Base-by-base conservation (phyloP, 2,329 filamentous ascomycete genomes). In the Pestalotiopsis sp. region DNA sequence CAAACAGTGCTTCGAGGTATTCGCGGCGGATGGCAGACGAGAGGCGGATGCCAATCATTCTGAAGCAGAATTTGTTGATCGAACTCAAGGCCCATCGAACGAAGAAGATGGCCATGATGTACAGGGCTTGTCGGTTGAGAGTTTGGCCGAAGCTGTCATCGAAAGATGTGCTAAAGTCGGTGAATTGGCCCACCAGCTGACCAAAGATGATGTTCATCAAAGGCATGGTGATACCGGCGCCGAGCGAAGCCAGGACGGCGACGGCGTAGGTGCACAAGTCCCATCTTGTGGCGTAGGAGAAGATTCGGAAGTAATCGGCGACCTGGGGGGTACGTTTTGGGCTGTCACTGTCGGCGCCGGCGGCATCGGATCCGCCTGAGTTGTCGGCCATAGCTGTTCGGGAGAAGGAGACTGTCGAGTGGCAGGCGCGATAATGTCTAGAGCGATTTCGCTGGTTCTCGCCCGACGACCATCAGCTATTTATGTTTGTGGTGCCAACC, bases 51-150 rank as follows among this genome's bases (percentile, higher is more conserved):
- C 87, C 87, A 68, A 88, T 86, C 77, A 89, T 84, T 27, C 88
- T 85, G 73, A 89, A 89, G 59, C 81, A 81, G 72, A 89, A 86
- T 82, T 86, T 86, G 71, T 86, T 84, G 70, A 89, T 79, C 70
- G 92, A 92, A 70, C 86, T 87, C 41, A 91, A 80, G 7, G 80
- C 75, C 72, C 91, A 89, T 45, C 90, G 89, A 12, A 82, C 90
- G 58, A 93, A 78, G 76, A 93, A 94, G 7, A 94, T 81, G 68
- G 88, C 90, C 65, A 93, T 84, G 75, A 93, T 90, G 78, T 90
- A 92, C 0, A 94, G 80, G 1, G 85, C 78, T 66, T 85, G 78
- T 49, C 72, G 77, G 72, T 86, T 82, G 41, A 86, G 71, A 14
- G 72, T 74, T 6, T 68, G 68, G 13, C 76, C 70, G 71, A 88